Base-by-base conservation (phyloP, 2,329 filamentous ascomycete species). In the Hypoxylon sp. region DNA sequence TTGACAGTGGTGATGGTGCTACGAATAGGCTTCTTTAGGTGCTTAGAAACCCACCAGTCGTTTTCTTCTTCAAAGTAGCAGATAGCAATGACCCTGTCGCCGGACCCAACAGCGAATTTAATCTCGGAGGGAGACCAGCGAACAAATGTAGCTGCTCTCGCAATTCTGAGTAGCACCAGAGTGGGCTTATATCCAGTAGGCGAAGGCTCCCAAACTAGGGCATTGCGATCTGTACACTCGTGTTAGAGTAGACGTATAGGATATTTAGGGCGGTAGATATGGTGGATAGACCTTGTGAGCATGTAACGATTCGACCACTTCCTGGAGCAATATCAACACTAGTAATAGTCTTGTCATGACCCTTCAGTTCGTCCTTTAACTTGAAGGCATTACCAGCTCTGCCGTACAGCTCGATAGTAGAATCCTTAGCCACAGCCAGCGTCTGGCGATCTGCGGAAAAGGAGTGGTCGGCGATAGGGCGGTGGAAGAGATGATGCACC, bases 11-110 rank as follows among this genome's bases (percentile, higher is more conserved):
- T 97, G 66, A 99, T 93, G 49, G 94, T 99, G 71, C 91, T 96
- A 62, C 93, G 89, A 66, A 99, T 96, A 13, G 94, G 94, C 82
- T 97, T 99, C 84, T 97, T 97, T 69, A 99, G 77, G 75, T 99
- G 94, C 81, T 99, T 99, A 26, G 92, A 97, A 30, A 99, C 93
- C 94, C 94, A 99, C 94, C 94, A 99, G 78, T 99, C 92, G 74
- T 99, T 97, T 74, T 99, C 94, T 71, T 96, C 90, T 70, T 99
- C 94, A 65, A 99, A 99, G 78, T 97, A 97, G 80, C 94, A 99
- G 63, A 97, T 83, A 29, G 94, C 91, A 66, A 99, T 96, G 60
- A 96, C 89, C 59, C 94, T 87, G 64, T 96, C 94, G 56, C 94
- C 94, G 19, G 92, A 97, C 54, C 94, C 94, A 17, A 97, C 94